These are phyloP conservation scores for Choricystis sp. DNA, from an alignment of 139 green algal species.

Conservation along the genomic window DNA sequence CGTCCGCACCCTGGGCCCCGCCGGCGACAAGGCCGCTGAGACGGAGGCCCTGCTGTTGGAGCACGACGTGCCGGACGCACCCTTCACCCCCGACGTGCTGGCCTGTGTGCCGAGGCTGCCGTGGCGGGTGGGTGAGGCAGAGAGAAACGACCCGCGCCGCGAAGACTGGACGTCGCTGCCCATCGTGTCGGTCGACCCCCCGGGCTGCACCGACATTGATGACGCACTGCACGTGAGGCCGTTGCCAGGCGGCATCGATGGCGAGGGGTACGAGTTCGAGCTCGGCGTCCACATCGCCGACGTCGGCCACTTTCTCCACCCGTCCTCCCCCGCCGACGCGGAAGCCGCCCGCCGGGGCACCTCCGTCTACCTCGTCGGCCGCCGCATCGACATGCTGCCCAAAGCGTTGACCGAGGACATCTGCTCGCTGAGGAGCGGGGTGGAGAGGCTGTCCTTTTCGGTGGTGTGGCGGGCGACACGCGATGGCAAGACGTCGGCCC, in stretches of 20 bases:
- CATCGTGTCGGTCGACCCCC: conserved; percentile 68
- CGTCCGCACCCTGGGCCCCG: conserved; percentile 58
- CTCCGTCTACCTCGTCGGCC: conserved; percentile 68
- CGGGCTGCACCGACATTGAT: conserved; percentile 83
- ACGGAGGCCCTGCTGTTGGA: conserved; percentile 72
- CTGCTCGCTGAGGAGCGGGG: conserved; percentile 53
- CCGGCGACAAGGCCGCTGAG: conserved; percentile 65
- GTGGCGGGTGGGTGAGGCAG: conserved; percentile 46
- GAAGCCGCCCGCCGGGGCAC: conserved; percentile 60
- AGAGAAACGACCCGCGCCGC: conserved; percentile 28
- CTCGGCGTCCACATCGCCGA: conserved; percentile 88
- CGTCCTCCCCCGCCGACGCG: conserved; percentile 54
- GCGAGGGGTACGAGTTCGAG: conserved; percentile 18
- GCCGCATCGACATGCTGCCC: conserved; percentile 86
- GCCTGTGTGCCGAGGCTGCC: conserved; percentile 84
- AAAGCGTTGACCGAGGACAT: conserved; percentile 88
- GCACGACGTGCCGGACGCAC: conserved; percentile 73
- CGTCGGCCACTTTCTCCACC: conserved; percentile 72
- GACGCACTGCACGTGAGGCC: conserved; percentile 65
- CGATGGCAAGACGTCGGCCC: conserved; percentile 28
- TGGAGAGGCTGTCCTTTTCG: conserved; percentile 81
- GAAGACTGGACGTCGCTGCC: conserved; percentile 46
- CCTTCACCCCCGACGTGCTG: conserved; percentile 78
- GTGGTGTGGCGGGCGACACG: conserved; percentile 80
- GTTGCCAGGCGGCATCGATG: conserved; percentile 22